Evolutionary conservation across 768 basidiomycete genomes (phyloP), one percentile per base, ranked within the genome.

Genomic region (Trametes sanguinea): DNA sequence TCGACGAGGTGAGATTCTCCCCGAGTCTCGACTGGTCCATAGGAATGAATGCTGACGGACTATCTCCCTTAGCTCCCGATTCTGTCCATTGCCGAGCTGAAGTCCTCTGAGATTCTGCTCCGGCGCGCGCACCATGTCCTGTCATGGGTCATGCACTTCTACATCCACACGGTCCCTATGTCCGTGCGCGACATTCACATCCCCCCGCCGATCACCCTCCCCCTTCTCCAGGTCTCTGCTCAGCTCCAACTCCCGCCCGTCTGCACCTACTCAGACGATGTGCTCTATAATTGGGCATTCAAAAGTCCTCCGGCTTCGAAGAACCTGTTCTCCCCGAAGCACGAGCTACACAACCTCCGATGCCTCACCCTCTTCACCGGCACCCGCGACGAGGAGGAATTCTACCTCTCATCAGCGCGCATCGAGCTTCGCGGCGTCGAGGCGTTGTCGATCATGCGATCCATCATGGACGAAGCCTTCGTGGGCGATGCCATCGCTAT

Each of bases 241-340:
- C 76, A 87, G 47, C 84, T 97, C 9, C 86, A 90, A 57, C 76
- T 97, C 1, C 95, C 95, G 0, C 94, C 95, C 0, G 79, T 96
- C 43, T 80, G 94, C 60, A 97, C 94, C 3, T 97, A 94, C 71
- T 88, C 94, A 9, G 94, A 96, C 72, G 89, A 88, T 32, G 94
- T 97, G 7, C 82, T 97, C 30, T 97, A 94, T 76, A 96, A 96
- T 72, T 92, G 89, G 88, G 72, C 68, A 4, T 71, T 71, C 62
- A 74, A 69, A 47, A 50, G n/a, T 6, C 60, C 65, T 13, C 61
- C 68, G n/a, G 32, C 61, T 43, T 51, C 65, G 3, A 32, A 51
- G 40, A n/a, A 46, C 6, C 54, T 61, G 22, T 57, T 63, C 27
- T 44, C 60, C 32, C 77, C 80, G 1, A 76, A 71, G 6, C 78